Evolutionary conservation across 1,284 basidiomycete genomes (phyloP).

Genomic region (Marasmius fiardii): DNA sequence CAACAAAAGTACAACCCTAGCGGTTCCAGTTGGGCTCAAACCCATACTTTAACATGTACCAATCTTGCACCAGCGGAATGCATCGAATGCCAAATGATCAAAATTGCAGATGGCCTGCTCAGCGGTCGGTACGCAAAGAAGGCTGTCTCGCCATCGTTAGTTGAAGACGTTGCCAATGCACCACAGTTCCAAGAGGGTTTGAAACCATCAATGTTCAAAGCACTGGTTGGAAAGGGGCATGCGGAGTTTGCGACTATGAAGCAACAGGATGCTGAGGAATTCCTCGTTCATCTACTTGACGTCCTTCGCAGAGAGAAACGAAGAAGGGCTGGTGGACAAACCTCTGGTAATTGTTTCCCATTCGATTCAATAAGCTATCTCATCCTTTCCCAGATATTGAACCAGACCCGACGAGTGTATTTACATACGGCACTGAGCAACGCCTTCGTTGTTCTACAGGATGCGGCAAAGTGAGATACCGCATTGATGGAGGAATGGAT

Average conservation of each 20-base stretch:
- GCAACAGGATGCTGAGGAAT: constrained; percentile 97
- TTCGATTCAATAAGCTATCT: constrained; percentile 6
- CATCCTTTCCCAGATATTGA: constrained; percentile 17
- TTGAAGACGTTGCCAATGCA: constrained; percentile 9
- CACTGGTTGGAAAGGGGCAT: constrained; percentile 89
- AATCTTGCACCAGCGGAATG: constrained; percentile 79
- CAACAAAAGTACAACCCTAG: constrained; percentile 62
- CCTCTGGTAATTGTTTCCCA: constrained; percentile 18
- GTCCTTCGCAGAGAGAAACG: constrained; percentile 63
- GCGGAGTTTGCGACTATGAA: constrained; percentile 95
- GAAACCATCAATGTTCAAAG: constrained; percentile 84
- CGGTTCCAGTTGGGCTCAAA: constrained; percentile 34
- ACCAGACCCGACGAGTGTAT: constrained; percentile 69
- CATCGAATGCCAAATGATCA: constrained; percentile 93
- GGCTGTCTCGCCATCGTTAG: constrained; percentile 17
- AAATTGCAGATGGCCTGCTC: constrained; percentile 89
- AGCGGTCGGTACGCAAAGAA: constrained; percentile 89
- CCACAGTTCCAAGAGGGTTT: constrained; percentile 84
- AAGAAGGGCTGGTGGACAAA: constrained; percentile 30
- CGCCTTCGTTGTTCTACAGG: constrained; percentile 74
- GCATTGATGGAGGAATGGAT: constrained; percentile 69
- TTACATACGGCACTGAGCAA: constrained; percentile 85
- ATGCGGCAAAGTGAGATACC: constrained; percentile 89
- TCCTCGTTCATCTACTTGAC: constrained; percentile 80
- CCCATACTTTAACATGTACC: constrained; percentile 67